Percentiles rank a stretch among this genome's conserved stretches.
phyloP scores from a whole-genome alignment of 78 protist species.

The Dictyostelium citrinum region DNA sequence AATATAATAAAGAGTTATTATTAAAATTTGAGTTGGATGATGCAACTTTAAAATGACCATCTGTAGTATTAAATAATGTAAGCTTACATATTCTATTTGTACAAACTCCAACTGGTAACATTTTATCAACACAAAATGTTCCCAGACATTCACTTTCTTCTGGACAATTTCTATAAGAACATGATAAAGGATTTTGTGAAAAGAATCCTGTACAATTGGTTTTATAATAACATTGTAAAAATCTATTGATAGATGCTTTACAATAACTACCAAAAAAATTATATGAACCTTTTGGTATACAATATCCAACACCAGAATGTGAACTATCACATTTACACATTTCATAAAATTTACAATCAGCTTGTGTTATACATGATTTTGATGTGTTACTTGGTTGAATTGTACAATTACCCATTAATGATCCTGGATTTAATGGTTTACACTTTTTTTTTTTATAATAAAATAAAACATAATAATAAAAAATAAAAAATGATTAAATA shows the following conservation, averaged over 20 bases:
- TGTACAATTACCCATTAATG: not conserved
- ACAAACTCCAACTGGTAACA: slow-evolving; percentile 23
- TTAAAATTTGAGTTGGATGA: not conserved
- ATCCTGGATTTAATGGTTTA: not conserved
- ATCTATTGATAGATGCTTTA: not conserved
- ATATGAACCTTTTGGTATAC: not conserved
- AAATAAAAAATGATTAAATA: too few relatives aligned
- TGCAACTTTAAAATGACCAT: not conserved
- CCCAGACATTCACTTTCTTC: not conserved
- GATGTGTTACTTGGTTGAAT: not conserved
- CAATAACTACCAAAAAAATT: slow-evolving; percentile 8
- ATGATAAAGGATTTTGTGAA: not conserved
- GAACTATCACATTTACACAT: slow-evolving; percentile 30
- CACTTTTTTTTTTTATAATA: not conserved
- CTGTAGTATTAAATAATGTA: not conserved
- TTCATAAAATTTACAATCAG: slow-evolving; percentile 1
- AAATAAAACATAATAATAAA: too few relatives aligned
- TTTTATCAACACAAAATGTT: not conserved
- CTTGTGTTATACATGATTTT: not conserved
- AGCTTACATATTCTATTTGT: not conserved
- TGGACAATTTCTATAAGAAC: not conserved
- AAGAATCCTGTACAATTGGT: not conserved
- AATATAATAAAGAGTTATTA: not conserved
- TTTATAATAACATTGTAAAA: not conserved
- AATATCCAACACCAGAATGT: slow-evolving; percentile 22